These are phyloP conservation scores for Starmerella etchellsii DNA, from an alignment of 805 yeast genomes.

Conservation along the genomic window DNA sequence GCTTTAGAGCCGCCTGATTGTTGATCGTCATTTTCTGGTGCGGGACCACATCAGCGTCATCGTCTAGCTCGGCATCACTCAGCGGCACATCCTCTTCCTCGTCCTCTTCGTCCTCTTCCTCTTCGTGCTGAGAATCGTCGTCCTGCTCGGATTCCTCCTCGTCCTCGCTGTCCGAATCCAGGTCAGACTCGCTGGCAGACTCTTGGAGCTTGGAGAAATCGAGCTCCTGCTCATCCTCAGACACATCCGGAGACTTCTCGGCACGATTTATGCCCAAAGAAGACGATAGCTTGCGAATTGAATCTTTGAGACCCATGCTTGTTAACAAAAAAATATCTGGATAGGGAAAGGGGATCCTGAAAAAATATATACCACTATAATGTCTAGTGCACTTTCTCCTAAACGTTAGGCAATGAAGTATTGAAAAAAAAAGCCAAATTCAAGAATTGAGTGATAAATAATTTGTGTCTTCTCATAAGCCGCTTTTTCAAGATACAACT, in stretches of 20 bases:
- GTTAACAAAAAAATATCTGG: no score
- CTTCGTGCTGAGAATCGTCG: conserved; percentile 32
- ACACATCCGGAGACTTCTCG: conserved; percentile 2
- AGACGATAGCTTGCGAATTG: conserved; percentile 19
- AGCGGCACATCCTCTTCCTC: conserved; percentile 76
- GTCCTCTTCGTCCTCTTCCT: conserved; percentile 42
- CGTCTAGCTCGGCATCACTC: conserved; percentile 83
- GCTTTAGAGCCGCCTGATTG: conserved; percentile 57
- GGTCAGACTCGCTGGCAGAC: conserved; percentile 25
- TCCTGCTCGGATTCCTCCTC: conserved; percentile 25
- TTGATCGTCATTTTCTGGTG: conserved; percentile 80
- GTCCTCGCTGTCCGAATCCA: conserved; percentile 11
- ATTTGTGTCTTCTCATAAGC: no score
- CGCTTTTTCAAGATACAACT: no score
- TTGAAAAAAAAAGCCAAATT: no score
- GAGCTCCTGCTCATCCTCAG: conserved; percentile 27
- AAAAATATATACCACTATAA: no score
- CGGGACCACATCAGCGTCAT: conserved; percentile 91
- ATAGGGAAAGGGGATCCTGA: no score
- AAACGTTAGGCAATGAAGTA: no score
- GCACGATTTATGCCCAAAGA: conserved; percentile 17
- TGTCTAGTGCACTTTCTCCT: no score
- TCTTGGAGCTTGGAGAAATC: conserved; percentile 25
- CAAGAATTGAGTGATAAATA: no score
- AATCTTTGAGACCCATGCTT: conserved; percentile 23